Conservation (phyloP, 139 green algal genomes). For the Chlamydomonas incerta region DNA sequence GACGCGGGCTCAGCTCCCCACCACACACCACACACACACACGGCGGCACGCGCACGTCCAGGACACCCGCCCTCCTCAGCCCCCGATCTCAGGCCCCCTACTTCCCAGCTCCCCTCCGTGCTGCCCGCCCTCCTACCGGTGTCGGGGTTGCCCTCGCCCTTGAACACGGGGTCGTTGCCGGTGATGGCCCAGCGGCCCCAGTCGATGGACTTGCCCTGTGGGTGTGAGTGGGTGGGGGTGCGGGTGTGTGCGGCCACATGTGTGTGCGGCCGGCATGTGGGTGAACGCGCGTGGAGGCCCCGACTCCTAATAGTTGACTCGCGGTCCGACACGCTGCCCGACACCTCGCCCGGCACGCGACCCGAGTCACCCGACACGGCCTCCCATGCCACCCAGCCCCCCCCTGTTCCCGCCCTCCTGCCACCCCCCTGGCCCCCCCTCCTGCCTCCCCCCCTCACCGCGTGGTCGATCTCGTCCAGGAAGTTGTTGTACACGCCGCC, state of each 20-base stretch:
- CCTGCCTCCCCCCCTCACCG: neutral
- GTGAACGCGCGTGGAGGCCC: neutral
- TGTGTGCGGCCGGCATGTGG: no score
- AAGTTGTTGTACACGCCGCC: conserved; percentile 57
- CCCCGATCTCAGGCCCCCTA: no score
- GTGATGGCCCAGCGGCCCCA: conserved; percentile 89
- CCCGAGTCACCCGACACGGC: no score
- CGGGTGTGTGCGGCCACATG: no score
- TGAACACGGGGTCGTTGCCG: conserved; percentile 75
- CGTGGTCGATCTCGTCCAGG: conserved; percentile 48
- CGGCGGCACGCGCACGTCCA: no score
- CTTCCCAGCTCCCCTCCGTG: no score
- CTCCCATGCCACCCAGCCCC: no score
- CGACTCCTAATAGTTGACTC: neutral
- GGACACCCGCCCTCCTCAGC: no score
- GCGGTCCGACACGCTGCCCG: neutral
- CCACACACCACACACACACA: neutral
- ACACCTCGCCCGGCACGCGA: no score
- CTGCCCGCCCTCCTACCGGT: conserved; percentile 58
- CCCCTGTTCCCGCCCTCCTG: neutral
- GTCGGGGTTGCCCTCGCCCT: conserved; percentile 74
- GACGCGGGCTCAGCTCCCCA: no score
- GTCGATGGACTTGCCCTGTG: conserved; percentile 59
- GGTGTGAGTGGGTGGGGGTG: neutral
- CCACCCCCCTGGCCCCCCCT: no score